These are phyloP conservation scores for Biscutella laevigata DNA, from an alignment of 441 rosid genomes.

Conservation along the genomic window DNA sequence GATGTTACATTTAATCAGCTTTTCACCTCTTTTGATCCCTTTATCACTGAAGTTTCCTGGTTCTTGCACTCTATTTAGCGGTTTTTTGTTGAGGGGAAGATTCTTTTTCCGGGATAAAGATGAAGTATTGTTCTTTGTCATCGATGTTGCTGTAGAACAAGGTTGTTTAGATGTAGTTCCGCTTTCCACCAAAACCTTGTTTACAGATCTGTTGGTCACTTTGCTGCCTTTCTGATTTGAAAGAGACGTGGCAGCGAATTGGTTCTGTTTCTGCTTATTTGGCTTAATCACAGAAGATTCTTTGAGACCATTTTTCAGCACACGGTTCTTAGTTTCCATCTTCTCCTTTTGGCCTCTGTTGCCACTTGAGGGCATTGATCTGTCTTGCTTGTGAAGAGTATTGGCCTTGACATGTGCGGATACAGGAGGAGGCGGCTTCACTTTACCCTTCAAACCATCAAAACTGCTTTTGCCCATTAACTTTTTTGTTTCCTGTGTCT, in stretches of 20 bases:
- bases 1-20: conserved; percentile 35
- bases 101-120: conserved; percentile 34
- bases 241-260: conserved; percentile 24
- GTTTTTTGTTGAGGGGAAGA: conserved; percentile 32
- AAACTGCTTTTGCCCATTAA: conserved; percentile 29
- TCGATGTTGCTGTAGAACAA: conserved; percentile 10
- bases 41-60: conserved; percentile 26
- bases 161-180: conserved; percentile 34
- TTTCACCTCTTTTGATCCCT: conserved; percentile 31
- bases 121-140: conserved; percentile 26
- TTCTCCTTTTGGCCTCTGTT: conserved; percentile 38
- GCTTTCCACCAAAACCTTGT: conserved; percentile 29
- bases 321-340: conserved; percentile 28
- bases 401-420: conserved; percentile 37
- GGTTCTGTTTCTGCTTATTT: conserved; percentile 63
- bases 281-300: conserved; percentile 43
- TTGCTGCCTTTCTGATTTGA: conserved; percentile 35
- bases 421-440: conserved; percentile 34
- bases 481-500: conserved; percentile 18
- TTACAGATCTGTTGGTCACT: conserved; percentile 31
- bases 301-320: conserved; percentile 18
- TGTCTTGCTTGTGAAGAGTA: conserved; percentile 34
- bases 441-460: conserved; percentile 33
- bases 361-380: conserved; percentile 22
- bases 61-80: conserved; percentile 28